Percentiles rank a stretch among this genome's conserved stretches.
Conservation (phyloP, 495 filamentous ascomycete genomes). For the Xylaria cubensis region DNA sequence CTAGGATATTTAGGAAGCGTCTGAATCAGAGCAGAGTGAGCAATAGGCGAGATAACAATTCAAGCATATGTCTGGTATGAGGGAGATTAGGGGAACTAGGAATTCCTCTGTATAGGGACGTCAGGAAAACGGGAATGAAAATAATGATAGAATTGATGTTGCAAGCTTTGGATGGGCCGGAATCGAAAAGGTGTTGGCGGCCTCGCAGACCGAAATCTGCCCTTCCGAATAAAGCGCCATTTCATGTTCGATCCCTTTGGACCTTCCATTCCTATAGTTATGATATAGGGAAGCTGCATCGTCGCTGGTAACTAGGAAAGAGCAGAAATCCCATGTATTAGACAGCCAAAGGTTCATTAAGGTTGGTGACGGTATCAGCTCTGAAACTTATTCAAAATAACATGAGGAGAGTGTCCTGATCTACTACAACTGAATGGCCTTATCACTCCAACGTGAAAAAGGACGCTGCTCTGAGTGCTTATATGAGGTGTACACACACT, state of each 20-base stretch:
- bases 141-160: background rate
- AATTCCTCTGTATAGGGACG: background rate
- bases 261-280: background rate
- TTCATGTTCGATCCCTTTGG: background rate
- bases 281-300: conserved; percentile 9
- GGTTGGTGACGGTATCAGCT: background rate
- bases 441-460: too few species aligned
- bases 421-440: background rate
- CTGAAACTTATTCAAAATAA: background rate
- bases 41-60: background rate
- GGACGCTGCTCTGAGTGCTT: background rate
- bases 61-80: background rate
- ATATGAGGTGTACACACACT: background rate
- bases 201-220: background rate
- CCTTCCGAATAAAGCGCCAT: background rate
- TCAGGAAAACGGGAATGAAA: conserved; percentile 1
- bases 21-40: background rate
- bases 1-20: background rate
- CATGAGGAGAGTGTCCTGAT: background rate
- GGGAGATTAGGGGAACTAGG: conserved; percentile 16
- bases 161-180: background rate
- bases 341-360: background rate
- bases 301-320: conserved; percentile 1
- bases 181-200: background rate
- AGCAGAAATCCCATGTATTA: background rate